Conservation (phyloP, 768 basidiomycete species). For the Leccinum uliginosum region DNA sequence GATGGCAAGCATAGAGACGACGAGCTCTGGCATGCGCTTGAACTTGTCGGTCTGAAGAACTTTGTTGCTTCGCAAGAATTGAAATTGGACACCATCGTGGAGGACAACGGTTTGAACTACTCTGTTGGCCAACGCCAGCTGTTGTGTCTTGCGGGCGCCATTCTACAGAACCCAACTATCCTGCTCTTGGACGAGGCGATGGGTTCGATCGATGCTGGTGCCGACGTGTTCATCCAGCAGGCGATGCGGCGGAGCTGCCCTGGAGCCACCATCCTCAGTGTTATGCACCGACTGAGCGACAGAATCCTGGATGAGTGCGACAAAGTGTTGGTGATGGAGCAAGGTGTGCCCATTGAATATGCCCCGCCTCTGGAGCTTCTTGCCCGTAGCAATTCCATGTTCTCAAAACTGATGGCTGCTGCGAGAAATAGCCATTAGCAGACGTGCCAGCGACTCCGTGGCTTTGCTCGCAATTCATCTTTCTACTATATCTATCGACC, state of each 20-base stretch:
- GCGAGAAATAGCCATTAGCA: slow-evolving; percentile 16
- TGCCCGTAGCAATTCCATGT: slow-evolving; percentile 23
- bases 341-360: slow-evolving; percentile 26
- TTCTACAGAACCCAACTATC: slow-evolving; percentile 30
- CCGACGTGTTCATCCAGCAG: slow-evolving; percentile 66
- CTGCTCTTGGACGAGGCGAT: slow-evolving; percentile 31
- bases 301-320: slow-evolving; percentile 27
- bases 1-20: slow-evolving; percentile 21
- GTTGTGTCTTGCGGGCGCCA: slow-evolving; percentile 48
- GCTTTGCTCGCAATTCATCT: not conserved
- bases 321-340: slow-evolving; percentile 37
- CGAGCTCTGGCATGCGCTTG: slow-evolving; percentile 38
- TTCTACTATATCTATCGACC: not conserved
- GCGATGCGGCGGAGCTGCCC: slow-evolving; percentile 30
- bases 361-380: slow-evolving; percentile 23
- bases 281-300: slow-evolving; percentile 31
- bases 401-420: slow-evolving; percentile 26
- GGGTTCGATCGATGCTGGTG: slow-evolving; percentile 78
- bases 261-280: slow-evolving; percentile 25
- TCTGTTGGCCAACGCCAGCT: slow-evolving; percentile 92
- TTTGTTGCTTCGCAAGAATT: slow-evolving; percentile 70
- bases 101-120: slow-evolving; percentile 69
- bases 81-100: slow-evolving; percentile 73
- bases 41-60: slow-evolving; percentile 51
- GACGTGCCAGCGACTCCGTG: no score